Conservation (phyloP, 2,329 filamentous ascomycete genomes). For the Colletotrichum incanum region DNA sequence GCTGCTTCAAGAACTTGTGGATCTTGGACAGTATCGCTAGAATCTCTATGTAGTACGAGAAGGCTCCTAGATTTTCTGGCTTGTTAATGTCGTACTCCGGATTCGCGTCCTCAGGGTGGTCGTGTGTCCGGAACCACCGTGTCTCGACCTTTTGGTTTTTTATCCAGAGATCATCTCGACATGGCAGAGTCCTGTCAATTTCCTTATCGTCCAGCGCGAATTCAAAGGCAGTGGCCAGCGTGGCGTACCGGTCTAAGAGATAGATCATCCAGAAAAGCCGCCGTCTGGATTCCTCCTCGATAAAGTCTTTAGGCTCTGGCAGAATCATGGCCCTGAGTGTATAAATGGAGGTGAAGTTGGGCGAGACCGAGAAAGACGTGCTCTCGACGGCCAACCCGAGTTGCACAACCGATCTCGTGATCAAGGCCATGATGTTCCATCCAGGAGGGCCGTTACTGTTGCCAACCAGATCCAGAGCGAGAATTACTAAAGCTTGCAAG, state of each 20-base stretch:
- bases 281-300: slow-evolving; percentile 89
- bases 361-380: slow-evolving; percentile 83
- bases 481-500: slow-evolving; percentile 88
- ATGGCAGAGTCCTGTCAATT: slow-evolving; percentile 89
- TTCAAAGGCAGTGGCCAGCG: slow-evolving; percentile 91
- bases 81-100: slow-evolving; percentile 77
- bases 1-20: slow-evolving; percentile 89
- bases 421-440: slow-evolving; percentile 92
- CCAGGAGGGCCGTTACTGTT: slow-evolving; percentile 91
- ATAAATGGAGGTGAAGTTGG: slow-evolving; percentile 88
- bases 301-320: slow-evolving; percentile 86
- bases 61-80: slow-evolving; percentile 87
- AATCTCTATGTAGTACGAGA: slow-evolving; percentile 92
- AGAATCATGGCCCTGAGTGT: slow-evolving; percentile 89
- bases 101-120: slow-evolving; percentile 58
- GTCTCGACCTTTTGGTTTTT: slow-evolving; percentile 90
- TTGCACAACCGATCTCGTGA: slow-evolving; percentile 90
- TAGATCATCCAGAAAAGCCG: slow-evolving; percentile 97
- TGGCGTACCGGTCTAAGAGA: slow-evolving; percentile 89
- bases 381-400: slow-evolving; percentile 88
- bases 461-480: slow-evolving; percentile 88
- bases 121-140: slow-evolving; percentile 79
- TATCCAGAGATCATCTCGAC: slow-evolving; percentile 88
- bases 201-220: slow-evolving; percentile 92
- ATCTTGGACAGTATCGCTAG: slow-evolving; percentile 89